Conservation (phyloP, 257 asterid species). For the Echium plantagineum region DNA sequence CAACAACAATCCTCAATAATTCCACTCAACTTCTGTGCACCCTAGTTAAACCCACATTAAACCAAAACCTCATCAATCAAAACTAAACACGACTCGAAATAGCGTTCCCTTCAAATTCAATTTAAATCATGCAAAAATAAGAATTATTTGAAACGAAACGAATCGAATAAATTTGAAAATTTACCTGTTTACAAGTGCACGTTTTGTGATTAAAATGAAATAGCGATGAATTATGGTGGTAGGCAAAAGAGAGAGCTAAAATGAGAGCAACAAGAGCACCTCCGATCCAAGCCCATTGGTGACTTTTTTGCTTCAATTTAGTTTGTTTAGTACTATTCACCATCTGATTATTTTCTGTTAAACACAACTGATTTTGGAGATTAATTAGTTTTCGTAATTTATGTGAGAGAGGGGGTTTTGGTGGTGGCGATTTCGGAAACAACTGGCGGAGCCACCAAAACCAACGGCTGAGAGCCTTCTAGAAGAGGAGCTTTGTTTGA, state of each 20-base stretch:
- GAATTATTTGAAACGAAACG: neutral
- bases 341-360: neutral
- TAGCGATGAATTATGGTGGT: neutral
- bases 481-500: neutral
- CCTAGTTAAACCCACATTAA: conserved; percentile 17
- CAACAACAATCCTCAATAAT: conserved; percentile 56
- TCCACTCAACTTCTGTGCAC: conserved; percentile 22
- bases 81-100: neutral
- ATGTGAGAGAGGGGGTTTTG: too few species aligned
- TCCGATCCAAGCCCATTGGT: neutral
- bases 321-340: neutral
- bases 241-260: neutral
- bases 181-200: neutral
- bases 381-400: too few species aligned
- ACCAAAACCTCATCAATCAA: neutral
- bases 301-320: neutral
- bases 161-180: too few species aligned
- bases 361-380: too few species aligned
- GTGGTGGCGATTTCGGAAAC: neutral
- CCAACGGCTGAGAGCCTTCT: too few species aligned
- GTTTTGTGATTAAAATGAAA: neutral
- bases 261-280: neutral
- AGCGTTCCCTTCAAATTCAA: too few species aligned
- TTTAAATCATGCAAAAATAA: too few species aligned
- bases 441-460: neutral